Evolutionary conservation across 148 eudicot genomes (phyloP), one percentile per base, ranked within the genome.

Genomic region (Suaeda aralocaspica): DNA sequence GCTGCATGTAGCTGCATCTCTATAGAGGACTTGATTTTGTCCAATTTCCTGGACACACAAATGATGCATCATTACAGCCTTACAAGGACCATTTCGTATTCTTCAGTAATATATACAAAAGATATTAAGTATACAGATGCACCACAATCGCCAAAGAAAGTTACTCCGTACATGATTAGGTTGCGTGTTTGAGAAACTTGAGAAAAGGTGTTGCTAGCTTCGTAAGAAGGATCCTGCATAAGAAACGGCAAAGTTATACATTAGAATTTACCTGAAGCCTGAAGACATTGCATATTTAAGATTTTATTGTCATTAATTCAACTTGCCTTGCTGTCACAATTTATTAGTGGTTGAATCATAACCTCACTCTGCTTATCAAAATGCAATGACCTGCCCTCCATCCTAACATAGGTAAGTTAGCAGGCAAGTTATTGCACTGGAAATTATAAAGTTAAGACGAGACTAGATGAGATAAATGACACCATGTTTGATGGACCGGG

Each of bases 1-100:
- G 84, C 84, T 10, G 84, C 74, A 25, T 89, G 84, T 68, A 87
- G 81, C 76, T 81, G 83, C 85, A 80, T 82, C 81, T 89, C 96
- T 63, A 89, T 74, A 69, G 88, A 68, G 48, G 96, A 82, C 14
- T 87, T 89, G 31, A 82, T 82, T 72, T 78, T 80, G 79, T 89
- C 86, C 52, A 87, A 77, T 36, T 67, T 72, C 86, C 96, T 89
- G 65, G n/a, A n/a, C n/a, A n/a, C n/a, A n/a, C n/a, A n/a, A n/a
- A n/a, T n/a, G n/a, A n/a, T n/a, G n/a, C n/a, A n/a, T n/a, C n/a
- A n/a, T n/a, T n/a, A n/a, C 33, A 62, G 60, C 52, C 74, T 59
- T 30, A 41, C 6, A 67, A 0, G 12, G 44, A 29, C 15, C 30
- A 48, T 14, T 30, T 6, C 8, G 58, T 9, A 25, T n/a, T 53